These are phyloP conservation scores for Kwoniella mangroviensis DNA, from an alignment of 768 basidiomycete species.

Conservation along the genomic window DNA sequence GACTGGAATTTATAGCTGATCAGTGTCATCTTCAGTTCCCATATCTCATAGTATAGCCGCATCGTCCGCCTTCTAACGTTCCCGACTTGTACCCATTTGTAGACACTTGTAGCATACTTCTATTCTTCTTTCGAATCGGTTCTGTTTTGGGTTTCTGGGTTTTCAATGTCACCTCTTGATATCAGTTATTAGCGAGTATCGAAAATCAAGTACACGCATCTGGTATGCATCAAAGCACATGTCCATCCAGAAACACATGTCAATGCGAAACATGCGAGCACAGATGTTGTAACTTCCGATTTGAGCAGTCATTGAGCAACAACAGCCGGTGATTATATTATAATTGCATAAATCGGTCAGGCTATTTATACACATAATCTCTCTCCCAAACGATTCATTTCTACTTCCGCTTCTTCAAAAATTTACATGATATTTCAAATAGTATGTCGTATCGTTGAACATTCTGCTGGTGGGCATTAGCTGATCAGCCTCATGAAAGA, in stretches of 20 bases:
- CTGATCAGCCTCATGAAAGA: not conserved
- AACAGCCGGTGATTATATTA: not conserved
- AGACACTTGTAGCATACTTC: slow-evolving; percentile 8
- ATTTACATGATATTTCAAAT: not conserved
- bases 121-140: not conserved
- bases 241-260: not conserved
- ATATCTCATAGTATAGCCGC: slow-evolving; percentile 1
- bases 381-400: not conserved
- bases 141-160: not conserved
- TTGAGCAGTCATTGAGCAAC: too few relatives aligned
- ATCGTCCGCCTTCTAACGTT: not conserved
- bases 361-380: not conserved
- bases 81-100: not conserved
- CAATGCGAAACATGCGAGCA: not conserved
- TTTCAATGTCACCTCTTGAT: not conserved
- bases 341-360: slow-evolving; percentile 5
- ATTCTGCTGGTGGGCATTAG: not conserved
- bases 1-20: not conserved
- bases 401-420: not conserved
- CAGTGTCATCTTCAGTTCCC: not conserved
- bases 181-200: not conserved
- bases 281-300: too few relatives aligned
- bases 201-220: not conserved
- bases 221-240: not conserved
- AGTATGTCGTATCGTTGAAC: not conserved